Evolutionary conservation across 2,329 filamentous ascomycete genomes (phyloP), one percentile per base, ranked within the genome.

Genomic region (Exophiala aquamarina): DNA sequence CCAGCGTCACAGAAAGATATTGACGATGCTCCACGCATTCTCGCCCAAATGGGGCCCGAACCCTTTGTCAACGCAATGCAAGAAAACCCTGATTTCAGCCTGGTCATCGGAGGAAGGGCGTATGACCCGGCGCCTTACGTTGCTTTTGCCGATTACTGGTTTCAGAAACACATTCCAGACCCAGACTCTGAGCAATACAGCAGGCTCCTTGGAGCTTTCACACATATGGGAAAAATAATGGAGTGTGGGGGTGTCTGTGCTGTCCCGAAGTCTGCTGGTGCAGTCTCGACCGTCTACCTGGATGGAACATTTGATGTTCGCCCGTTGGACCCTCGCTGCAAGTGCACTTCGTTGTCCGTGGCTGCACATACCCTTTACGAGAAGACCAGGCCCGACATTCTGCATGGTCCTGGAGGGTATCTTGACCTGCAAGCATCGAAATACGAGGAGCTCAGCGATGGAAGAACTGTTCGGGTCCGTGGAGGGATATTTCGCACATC

Each of bases 211-310:
- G 74, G 72, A 0, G 66, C 66, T 0, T 70, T 71, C 28, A 64
- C 64, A 4, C 75, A 79, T 54, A 77, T 80, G 74, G 78, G 77
- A 5, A 79, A 81, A 63, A 74, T 79, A 7, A 66, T 79, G 61
- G 77, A 79, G 50, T 80, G 76, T 14, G 76, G 75, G 8, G 70
- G 54, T 0, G 53, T 66, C 1, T 79, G 76, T 54, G 70, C 74
- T 0, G 58, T 63, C 0, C 77, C 76, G 0, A 79, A 79, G 47
- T 67, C 68, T 0, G 59, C 61, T 3, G 70, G 67, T 4, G 70
- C 68, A 3, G 55, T 70, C 0, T 69, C 72, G 0, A 73, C 68
- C 0, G 52, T 77, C 0, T 70, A 70, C 2, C 68, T 70, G 13
- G 72, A 73, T 0, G 62, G 57, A 11, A 26, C 23, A 2, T 81